A percentile compares a stretch with the other conserved stretches of the same genome.
These are phyloP conservation scores for Gentiana straminea DNA, from an alignment of 257 asterid species.

Conservation along the genomic window DNA sequence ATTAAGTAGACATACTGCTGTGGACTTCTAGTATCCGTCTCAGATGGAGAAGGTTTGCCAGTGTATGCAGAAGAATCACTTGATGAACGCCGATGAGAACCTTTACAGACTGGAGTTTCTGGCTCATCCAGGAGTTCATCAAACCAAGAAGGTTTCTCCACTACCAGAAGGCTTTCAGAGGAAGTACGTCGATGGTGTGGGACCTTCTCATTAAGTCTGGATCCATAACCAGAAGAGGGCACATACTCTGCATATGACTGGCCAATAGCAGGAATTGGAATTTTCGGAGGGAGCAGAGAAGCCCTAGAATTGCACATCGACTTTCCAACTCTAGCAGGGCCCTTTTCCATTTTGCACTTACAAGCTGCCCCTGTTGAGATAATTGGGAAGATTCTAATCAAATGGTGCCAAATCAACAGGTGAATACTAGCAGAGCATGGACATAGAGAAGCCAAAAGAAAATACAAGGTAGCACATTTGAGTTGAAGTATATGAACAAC, in stretches of 20 bases:
- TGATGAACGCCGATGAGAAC: slow-evolving; percentile 93
- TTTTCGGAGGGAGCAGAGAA: slow-evolving; percentile 83
- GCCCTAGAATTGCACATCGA: slow-evolving; percentile 55
- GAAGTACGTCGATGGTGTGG: slow-evolving; percentile 81
- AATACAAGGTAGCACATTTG: background rate
- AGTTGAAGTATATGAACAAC: too few relatives aligned
- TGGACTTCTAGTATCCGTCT: slow-evolving; percentile 79
- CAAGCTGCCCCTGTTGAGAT: slow-evolving; percentile 29
- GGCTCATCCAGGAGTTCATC: slow-evolving; percentile 91
- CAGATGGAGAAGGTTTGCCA: slow-evolving; percentile 35
- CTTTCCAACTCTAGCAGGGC: slow-evolving; percentile 57
- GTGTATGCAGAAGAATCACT: slow-evolving; percentile 80
- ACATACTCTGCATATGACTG: slow-evolving; percentile 56
- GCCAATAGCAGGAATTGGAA: slow-evolving; percentile 66
- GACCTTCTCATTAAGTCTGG: slow-evolving; percentile 31
- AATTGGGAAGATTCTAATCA: background rate
- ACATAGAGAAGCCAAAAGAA: background rate
- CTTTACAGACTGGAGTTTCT: slow-evolving; percentile 76
- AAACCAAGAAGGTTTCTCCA: slow-evolving; percentile 89
- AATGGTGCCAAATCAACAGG: slow-evolving; percentile 1
- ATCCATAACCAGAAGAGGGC: slow-evolving; percentile 42
- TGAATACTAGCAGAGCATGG: background rate
- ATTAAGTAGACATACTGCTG: slow-evolving; percentile 61
- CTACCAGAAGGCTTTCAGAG: slow-evolving; percentile 64
- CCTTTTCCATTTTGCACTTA: slow-evolving; percentile 51